phyloP scores from a whole-genome alignment of 768 basidiomycete genomes.

The Tephrocybe sp. region DNA sequence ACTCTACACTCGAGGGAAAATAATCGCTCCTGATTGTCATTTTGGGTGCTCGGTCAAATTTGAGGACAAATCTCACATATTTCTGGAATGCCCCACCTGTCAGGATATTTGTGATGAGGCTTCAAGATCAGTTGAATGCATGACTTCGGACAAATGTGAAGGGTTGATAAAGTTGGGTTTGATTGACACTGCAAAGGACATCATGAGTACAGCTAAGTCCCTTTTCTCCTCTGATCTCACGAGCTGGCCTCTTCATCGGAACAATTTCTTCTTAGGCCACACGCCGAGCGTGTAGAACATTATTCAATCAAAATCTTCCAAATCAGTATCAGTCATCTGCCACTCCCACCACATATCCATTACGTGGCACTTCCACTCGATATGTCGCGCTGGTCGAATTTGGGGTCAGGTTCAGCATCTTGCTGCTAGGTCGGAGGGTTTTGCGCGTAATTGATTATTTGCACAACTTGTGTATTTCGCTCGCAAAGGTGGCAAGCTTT shows the following conservation, averaged over 20 bases:
- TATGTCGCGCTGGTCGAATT: conserved; percentile 5
- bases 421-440: not conserved
- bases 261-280: conserved; percentile 2
- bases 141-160: not conserved
- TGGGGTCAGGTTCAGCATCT: conserved; percentile 1
- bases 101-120: no score
- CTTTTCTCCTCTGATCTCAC: conserved; percentile 1
- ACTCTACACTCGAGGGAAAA: not conserved
- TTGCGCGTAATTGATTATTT: not conserved
- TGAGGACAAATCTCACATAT: conserved; percentile 7
- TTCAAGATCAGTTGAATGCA: not conserved
- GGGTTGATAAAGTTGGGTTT: not conserved
- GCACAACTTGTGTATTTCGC: conserved; percentile 2
- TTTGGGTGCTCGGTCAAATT: not conserved
- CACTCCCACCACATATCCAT: not conserved
- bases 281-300: not conserved
- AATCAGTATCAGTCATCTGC: no score
- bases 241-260: conserved; percentile 4
- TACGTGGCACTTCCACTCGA: not conserved
- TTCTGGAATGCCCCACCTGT: conserved; percentile 7
- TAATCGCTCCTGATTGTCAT: not conserved
- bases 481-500: conserved; percentile 9
- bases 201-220: conserved; percentile 2
- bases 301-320: not conserved
- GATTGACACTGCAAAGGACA: not conserved